These are phyloP conservation scores for Miscanthus sacchariflorus DNA, from an alignment of 202 grass and related monocot species.

Conservation along the genomic window DNA sequence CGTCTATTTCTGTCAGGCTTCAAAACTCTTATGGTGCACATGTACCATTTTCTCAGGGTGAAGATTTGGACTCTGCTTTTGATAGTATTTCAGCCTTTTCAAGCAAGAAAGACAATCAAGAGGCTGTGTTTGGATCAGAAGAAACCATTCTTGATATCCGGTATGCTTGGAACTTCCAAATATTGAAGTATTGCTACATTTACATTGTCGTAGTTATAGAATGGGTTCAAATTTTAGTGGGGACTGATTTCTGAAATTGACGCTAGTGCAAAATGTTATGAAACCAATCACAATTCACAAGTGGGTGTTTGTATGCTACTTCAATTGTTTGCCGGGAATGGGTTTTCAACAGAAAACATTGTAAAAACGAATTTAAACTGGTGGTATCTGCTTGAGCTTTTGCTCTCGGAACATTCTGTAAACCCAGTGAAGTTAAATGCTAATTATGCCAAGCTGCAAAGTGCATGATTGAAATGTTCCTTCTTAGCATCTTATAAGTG, in stretches of 20 bases:
- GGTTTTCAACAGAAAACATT: constrained; percentile 25
- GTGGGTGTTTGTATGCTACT: background rate
- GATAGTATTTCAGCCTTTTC: constrained; percentile 99
- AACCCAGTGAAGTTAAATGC: constrained; percentile 10
- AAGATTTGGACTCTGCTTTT: constrained; percentile 97
- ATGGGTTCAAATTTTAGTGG: constrained; percentile 19
- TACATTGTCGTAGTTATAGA: constrained; percentile 11
- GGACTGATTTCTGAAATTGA: constrained; percentile 21
- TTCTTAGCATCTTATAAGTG: constrained; percentile 40
- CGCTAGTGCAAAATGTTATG: background rate
- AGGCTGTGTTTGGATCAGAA: constrained; percentile 87
- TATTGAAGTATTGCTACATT: background rate
- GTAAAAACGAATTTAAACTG: constrained; percentile 10
- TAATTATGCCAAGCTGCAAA: constrained; percentile 26
- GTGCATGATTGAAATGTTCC: background rate
- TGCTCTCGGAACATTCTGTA: constrained; percentile 1
- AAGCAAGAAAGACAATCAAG: constrained; percentile 88
- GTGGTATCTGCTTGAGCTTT: constrained; percentile 22
- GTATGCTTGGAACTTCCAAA: constrained; percentile 51
- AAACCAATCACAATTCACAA: background rate
- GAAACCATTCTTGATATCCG: constrained; percentile 94
- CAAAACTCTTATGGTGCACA: background rate
- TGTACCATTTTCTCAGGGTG: constrained; percentile 65
- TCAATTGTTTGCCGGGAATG: background rate
- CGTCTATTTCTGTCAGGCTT: constrained; percentile 6